Conservation (phyloP, 225 moss, liverwort and hornwort genomes). For the Sphagnum contortum region DNA sequence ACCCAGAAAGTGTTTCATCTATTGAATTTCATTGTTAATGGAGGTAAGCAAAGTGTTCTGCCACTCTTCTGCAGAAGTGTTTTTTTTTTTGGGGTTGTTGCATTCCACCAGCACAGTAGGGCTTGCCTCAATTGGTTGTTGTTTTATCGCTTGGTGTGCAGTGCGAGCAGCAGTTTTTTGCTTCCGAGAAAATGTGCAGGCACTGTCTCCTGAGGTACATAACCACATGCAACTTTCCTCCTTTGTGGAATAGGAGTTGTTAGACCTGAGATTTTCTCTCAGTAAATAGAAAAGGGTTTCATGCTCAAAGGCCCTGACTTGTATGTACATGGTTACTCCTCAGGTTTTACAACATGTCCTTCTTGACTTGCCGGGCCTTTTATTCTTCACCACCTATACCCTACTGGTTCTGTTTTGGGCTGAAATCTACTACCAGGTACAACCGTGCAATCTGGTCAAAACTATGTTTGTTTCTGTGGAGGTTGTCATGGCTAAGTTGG, state of each 20-base stretch:
- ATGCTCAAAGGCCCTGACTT: too few species aligned
- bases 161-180: conserved; percentile 87
- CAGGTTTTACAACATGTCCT: conserved; percentile 84
- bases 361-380: conserved; percentile 78
- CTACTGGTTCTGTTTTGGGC: conserved; percentile 97
- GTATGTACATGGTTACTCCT: not conserved
- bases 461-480: too few species aligned
- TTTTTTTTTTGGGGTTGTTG: too few species aligned
- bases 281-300: too few species aligned
- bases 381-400: conserved; percentile 95
- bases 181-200: conserved; percentile 76
- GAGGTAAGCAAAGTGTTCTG: conserved; percentile 33
- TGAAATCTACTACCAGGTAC: conserved; percentile 95
- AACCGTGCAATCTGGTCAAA: too few species aligned
- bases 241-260: too few species aligned
- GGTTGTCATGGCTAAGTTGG: too few species aligned
- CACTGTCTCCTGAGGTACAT: conserved; percentile 54
- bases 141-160: conserved; percentile 12
- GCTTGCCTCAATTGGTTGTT: not conserved
- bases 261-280: too few species aligned
- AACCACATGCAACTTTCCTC: too few species aligned
- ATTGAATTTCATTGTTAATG: conserved; percentile 89
- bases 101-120: not conserved
- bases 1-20: conserved; percentile 98
- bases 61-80: not conserved